Percentiles rank a stretch among this genome's conserved stretches.
Conservation (phyloP, 1,139 yeast species). For the Magnusiomyces ingens region DNA sequence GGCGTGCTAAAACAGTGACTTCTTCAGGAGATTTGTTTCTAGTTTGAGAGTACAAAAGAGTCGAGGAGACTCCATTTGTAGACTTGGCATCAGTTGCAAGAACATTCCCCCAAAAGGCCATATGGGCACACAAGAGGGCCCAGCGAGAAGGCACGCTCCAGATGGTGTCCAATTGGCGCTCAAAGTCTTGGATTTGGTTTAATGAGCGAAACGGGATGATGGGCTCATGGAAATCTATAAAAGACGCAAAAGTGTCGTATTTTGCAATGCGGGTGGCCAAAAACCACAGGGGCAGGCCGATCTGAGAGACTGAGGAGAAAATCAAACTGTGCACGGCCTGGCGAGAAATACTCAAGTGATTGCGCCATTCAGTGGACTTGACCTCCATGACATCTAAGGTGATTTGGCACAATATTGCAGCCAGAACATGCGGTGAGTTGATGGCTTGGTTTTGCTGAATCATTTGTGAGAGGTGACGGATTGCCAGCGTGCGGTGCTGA, state of each 20-base stretch:
- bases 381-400: slow-evolving; percentile 12
- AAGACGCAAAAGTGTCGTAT: slow-evolving; percentile 11
- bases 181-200: background rate
- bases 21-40: background rate
- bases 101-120: background rate
- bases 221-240: slow-evolving; percentile 11
- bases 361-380: slow-evolving; percentile 9
- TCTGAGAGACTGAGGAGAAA: background rate
- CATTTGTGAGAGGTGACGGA: slow-evolving; percentile 2
- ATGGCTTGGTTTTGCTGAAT: slow-evolving; percentile 4
- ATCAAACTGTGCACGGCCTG: slow-evolving; percentile 1
- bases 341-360: slow-evolving; percentile 8
- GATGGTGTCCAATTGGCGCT: background rate
- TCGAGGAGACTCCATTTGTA: too few relatives aligned
- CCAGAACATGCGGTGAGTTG: slow-evolving; percentile 1
- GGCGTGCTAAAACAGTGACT: background rate
- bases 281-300: slow-evolving; percentile 7
- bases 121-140: slow-evolving; percentile 5
- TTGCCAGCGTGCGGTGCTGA: slow-evolving; percentile 7
- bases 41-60: too few relatives aligned
- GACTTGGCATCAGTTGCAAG: too few relatives aligned
- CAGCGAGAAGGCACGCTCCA: slow-evolving; percentile 10
- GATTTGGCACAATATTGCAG: slow-evolving; percentile 12
- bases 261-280: slow-evolving; percentile 10
- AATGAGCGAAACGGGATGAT: slow-evolving; percentile 5